Conservation (phyloP, 2,329 filamentous ascomycete species). For the Phyllosticta capitalensis region DNA sequence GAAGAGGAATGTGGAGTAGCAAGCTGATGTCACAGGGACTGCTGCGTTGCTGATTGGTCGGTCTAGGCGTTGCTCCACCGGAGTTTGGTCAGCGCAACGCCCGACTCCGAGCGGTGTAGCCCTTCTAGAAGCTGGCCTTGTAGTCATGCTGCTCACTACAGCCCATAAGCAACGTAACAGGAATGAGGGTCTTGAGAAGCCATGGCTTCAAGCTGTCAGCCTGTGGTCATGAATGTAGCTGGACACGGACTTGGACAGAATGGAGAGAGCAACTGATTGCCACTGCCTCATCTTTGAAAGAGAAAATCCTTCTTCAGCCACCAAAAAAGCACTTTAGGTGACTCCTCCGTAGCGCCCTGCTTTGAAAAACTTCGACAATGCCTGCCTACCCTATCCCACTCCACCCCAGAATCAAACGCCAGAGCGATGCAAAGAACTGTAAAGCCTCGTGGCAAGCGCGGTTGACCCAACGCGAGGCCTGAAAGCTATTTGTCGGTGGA, state of each 20-base stretch:
- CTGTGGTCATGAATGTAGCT: not conserved
- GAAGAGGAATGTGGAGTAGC: not conserved
- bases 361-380: not conserved
- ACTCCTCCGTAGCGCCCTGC: not conserved
- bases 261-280: too few relatives aligned
- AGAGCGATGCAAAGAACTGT: not conserved
- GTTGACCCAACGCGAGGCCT: not conserved
- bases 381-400: not conserved
- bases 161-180: not conserved
- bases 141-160: not conserved
- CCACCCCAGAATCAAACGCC: not conserved
- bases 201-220: not conserved
- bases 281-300: too few relatives aligned
- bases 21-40: not conserved
- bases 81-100: not conserved
- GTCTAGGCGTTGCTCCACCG: not conserved
- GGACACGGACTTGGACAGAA: too few relatives aligned
- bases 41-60: not conserved
- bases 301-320: not conserved
- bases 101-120: not conserved
- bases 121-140: not conserved
- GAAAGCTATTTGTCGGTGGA: too few relatives aligned
- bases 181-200: not conserved
- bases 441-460: not conserved
- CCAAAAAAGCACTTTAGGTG: not conserved